These are phyloP conservation scores for Fusarium falciforme DNA, from an alignment of 2,329 filamentous ascomycete genomes.

Conservation along the genomic window DNA sequence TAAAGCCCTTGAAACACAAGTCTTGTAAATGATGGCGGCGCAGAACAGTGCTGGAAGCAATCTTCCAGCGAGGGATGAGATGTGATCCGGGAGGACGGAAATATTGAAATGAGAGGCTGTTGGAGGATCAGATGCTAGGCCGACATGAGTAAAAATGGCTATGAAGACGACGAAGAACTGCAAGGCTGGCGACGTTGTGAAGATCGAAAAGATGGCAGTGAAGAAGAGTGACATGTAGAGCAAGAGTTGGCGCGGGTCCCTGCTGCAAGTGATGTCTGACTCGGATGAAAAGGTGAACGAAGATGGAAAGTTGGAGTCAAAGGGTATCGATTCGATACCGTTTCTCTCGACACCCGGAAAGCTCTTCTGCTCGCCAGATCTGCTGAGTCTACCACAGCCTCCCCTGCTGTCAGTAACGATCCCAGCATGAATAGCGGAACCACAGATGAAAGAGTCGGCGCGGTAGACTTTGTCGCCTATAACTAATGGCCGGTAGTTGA, in stretches of 20 bases:
- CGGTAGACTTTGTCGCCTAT: neutral
- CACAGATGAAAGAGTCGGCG: neutral
- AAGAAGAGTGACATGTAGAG: neutral
- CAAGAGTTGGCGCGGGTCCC: neutral
- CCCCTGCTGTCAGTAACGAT: neutral
- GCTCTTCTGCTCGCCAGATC: neutral
- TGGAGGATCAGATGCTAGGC: neutral
- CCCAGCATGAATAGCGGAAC: neutral
- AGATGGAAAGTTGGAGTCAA: neutral
- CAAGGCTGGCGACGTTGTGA: neutral
- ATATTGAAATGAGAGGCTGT: neutral
- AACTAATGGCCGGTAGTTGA: neutral
- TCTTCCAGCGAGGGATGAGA: neutral
- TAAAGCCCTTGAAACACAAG: neutral
- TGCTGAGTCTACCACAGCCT: neutral
- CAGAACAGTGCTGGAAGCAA: neutral
- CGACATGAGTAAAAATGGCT: neutral
- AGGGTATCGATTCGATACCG: neutral
- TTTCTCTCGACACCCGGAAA: neutral
- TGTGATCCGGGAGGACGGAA: neutral
- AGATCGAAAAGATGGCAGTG: neutral
- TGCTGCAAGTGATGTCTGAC: neutral
- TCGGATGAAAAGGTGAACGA: neutral
- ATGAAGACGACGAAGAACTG: neutral
- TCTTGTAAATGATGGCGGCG: neutral